Conservation (phyloP, 495 filamentous ascomycete species). For the Neurospora sp. region DNA sequence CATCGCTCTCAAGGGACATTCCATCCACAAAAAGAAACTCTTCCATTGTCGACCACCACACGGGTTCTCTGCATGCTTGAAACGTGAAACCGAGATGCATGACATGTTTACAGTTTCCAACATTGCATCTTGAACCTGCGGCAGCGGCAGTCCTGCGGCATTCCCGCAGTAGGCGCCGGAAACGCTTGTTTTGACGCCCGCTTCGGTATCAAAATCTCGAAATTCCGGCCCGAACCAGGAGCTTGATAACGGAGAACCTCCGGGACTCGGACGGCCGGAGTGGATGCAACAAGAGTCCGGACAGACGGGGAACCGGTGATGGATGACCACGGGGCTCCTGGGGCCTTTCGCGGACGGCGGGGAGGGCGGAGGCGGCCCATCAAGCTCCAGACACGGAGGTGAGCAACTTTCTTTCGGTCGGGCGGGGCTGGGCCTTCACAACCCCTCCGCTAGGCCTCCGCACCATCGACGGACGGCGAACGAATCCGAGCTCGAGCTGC, state of each 20-base stretch:
- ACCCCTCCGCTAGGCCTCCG: neutral
- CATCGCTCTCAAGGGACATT: conserved; percentile 10
- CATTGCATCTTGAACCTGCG: neutral
- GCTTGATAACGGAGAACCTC: neutral
- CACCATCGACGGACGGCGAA: neutral
- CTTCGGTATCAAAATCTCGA: neutral
- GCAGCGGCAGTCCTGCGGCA: neutral
- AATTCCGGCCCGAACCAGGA: neutral
- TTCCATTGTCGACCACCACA: conserved; percentile 11
- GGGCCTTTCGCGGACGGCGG: neutral
- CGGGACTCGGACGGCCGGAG: neutral
- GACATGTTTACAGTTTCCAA: neutral
- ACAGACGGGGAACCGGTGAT: neutral
- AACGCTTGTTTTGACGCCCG: neutral
- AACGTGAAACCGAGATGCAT: neutral
- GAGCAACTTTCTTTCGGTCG: neutral
- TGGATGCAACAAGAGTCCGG: neutral
- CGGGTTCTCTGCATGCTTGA: neutral
- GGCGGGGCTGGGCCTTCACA: neutral
- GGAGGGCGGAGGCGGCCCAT: neutral
- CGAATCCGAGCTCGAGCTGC: neutral
- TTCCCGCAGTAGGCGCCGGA: neutral
- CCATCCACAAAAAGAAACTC: conserved; percentile 18
- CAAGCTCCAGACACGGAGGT: neutral
- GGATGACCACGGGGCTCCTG: neutral